Base-by-base conservation (phyloP, 176 grass and related monocot genomes). In the Avena eriantha region DNA sequence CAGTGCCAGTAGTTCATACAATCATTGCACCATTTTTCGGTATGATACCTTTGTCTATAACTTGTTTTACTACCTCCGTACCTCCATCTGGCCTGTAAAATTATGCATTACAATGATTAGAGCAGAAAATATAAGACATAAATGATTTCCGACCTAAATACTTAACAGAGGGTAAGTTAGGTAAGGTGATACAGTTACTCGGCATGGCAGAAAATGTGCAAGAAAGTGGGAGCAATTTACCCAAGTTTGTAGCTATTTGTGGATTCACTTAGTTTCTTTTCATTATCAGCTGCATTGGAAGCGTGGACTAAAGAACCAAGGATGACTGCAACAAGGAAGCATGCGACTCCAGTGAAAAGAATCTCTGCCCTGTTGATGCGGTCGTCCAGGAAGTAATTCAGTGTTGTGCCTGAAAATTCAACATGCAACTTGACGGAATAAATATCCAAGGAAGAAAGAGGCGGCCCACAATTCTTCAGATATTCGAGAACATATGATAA, bases 361-460 rank as follows among this genome's bases (percentile, higher is more conserved):
- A 96, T 93, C 51, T 93, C 91, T 64, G 94, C 94, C 36, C 10
- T 88, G 82, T 96, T 96, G 87, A 96, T 93, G 19, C 90, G 89
- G 72, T 92, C 80, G 60, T 92, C 89, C 19, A 96, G 89, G 82
- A 93, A 93, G 82, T 93, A 93, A 63, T 96, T 96, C 53, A 96
- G 36, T 12, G 91, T 96, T 18, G 94, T 93, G 19, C 94, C 94
- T 96, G 84, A 75, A 96, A 84, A 69, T 56, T 16, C 39, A 83
- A 14, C n/a, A 72, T 64, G 63, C 39, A n/a, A 79, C 9, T 77
- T 51, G 3, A 29, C 16, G 17, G 6, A 51, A 79, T 64, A 79
- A 79, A 73, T 69, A 70, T 72, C 33, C 1, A 47, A 47, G 50
- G 55, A 57, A 56, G 7, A 72, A 50, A 56, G 17, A 55, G 6